phyloP scores from a whole-genome alignment of 345 rosid species.

The Lepidium aucheri region DNA sequence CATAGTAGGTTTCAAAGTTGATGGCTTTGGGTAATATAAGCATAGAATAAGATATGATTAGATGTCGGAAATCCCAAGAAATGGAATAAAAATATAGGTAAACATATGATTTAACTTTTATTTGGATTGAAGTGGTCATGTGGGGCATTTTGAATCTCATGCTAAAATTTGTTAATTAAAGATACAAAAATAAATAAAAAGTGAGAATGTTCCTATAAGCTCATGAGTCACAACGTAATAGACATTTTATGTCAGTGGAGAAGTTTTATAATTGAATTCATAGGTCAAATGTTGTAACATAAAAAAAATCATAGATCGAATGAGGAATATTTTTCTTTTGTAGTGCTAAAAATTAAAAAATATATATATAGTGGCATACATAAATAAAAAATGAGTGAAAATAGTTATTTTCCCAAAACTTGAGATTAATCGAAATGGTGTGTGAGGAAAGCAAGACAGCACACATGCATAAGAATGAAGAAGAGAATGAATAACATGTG shows the following conservation, averaged over 20 bases:
- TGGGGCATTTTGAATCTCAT: slow-evolving; percentile 21
- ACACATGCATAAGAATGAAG: slow-evolving; percentile 17
- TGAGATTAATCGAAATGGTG: slow-evolving; percentile 20
- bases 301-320: not conserved
- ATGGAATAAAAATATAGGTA: not conserved
- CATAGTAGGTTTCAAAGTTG: not conserved
- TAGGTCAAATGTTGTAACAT: not conserved
- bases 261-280: not conserved
- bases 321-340: not conserved
- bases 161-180: slow-evolving; percentile 8
- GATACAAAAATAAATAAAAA: not conserved
- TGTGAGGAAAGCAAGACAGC: slow-evolving; percentile 19
- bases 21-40: not conserved
- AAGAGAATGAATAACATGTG: slow-evolving; percentile 16
- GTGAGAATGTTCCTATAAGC: slow-evolving; percentile 1
- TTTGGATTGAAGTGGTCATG: not conserved
- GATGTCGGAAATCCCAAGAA: slow-evolving; percentile 6
- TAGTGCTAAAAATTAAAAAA: not conserved
- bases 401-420: not conserved
- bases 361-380: not conserved
- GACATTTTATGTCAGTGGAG: not conserved
- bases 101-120: not conserved
- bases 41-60: slow-evolving; percentile 6
- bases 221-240: not conserved
- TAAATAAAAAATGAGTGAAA: not conserved